A percentile compares a stretch with the other conserved stretches of the same genome.
Conservation (phyloP, 352 stramenopile species). For the Phytopythium vexans region DNA sequence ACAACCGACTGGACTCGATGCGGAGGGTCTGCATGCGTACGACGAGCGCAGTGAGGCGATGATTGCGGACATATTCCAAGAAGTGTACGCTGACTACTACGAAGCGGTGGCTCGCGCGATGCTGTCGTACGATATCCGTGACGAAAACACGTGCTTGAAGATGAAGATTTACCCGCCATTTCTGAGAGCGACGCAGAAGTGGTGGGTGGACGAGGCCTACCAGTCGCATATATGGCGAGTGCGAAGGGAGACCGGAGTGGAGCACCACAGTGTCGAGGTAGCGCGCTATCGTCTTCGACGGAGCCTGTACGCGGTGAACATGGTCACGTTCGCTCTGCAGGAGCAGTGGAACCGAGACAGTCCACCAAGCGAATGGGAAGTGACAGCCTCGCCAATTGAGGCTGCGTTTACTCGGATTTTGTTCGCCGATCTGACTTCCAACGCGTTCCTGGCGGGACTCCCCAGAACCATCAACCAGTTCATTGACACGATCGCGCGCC, state of each 20-base stretch:
- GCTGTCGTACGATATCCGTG: conserved; percentile 87
- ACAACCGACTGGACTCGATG: conserved; percentile 40
- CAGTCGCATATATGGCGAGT: conserved; percentile 75
- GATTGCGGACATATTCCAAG: conserved; percentile 72
- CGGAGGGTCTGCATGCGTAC: conserved; percentile 36
- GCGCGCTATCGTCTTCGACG: conserved; percentile 43
- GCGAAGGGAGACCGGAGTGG: conserved; percentile 73
- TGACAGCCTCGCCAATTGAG: conserved; percentile 28
- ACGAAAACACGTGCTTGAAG: conserved; percentile 55
- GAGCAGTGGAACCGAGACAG: conserved; percentile 84
- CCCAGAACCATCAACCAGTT: conserved; percentile 86
- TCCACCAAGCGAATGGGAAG: conserved; percentile 68
- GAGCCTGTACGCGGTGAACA: conserved; percentile 68
- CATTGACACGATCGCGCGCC: conserved; percentile 71
- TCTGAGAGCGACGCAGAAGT: conserved; percentile 76
- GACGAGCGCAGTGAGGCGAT: conserved; percentile 65
- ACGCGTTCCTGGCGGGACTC: conserved; percentile 60
- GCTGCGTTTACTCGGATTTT: conserved; percentile 67
- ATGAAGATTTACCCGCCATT: conserved; percentile 86
- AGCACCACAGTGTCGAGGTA: conserved; percentile 36
- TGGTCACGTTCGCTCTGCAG: conserved; percentile 84
- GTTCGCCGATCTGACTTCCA: conserved; percentile 77
- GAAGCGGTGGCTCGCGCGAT: conserved; percentile 75
- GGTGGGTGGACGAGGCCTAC: conserved; percentile 83
- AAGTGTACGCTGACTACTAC: conserved; percentile 78